Evolutionary conservation across 208 protist species (phyloP), one percentile per base, ranked within the genome.

Genomic region (Porcisia deanei): DNA sequence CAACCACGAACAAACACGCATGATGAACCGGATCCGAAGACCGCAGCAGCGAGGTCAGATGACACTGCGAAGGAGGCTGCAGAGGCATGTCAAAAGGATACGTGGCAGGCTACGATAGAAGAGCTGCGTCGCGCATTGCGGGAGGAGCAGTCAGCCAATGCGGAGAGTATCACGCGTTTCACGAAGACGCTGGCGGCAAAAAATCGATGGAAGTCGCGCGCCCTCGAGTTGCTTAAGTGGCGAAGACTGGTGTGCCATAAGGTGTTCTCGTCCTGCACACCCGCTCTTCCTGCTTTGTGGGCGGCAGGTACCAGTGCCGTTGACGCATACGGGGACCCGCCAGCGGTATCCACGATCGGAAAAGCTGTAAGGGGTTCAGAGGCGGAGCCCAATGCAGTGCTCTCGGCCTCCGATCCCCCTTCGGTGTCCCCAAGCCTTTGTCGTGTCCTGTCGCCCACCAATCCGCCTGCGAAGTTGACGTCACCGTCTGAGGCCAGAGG

Each of bases 121-220:
- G 78, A 74, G 43, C 52, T 77, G 53, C 73, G 30, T 30, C 39
- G 41, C 2, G 78, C 67, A 14, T 53, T 82, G 49, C 67, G 58
- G 34, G 57, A 30, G 34, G 79, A 83, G 39, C 71, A 68, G 54
- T 58, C 73, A 10, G 59, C 73, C 9, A 64, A 78, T 57, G 60
- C 73, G 14, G 61, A 34, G 22, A 71, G 68, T 30, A 68, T 70
- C 12, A 45, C n/a, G 41, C 37, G 66, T 68, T 25, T 75, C 47
- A n/a, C 71, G 25, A 61, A 54, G 67, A 67, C 54, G n/a, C 25
- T 39, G 57, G 10, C n/a, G n/a, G 20, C 54, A 7, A 39, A 64
- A 55, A 52, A 43, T 3, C 43, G 41, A 10, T 76, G 73, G 71
- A 76, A 60, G 57, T 22, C 60, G 54, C 69, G 54, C 39, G 61